phyloP scores from a whole-genome alignment of 768 basidiomycete genomes.

The Termitomyces sp. region DNA sequence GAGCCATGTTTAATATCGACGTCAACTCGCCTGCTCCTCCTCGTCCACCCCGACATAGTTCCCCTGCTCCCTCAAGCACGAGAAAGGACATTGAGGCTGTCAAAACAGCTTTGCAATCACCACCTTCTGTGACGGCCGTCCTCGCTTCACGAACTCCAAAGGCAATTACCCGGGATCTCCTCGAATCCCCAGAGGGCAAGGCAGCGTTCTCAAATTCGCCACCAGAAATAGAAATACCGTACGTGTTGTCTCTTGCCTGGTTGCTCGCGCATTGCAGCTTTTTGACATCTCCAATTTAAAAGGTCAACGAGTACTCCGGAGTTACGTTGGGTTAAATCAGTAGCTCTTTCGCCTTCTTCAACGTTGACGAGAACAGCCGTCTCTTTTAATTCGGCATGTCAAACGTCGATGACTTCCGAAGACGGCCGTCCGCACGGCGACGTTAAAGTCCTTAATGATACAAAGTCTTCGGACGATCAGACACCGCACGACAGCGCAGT shows the following conservation, averaged over 20 bases:
- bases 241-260: constrained; percentile 5
- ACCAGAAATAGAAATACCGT: constrained; percentile 9
- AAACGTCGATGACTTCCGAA: constrained; percentile 3
- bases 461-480: constrained; percentile 1
- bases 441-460: neutral
- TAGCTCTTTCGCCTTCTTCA: constrained; percentile 44
- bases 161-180: neutral
- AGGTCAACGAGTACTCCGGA: constrained; percentile 9
- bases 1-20: constrained; percentile 45
- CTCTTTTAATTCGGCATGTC: constrained; percentile 8
- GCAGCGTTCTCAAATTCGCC: neutral
- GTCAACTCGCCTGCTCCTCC: constrained; percentile 45
- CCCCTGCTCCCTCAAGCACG: constrained; percentile 39
- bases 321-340: constrained; percentile 19
- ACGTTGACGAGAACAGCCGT: constrained; percentile 15
- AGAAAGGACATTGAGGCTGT: constrained; percentile 49
- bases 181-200: constrained; percentile 5
- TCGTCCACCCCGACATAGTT: constrained; percentile 57
- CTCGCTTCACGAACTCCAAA: constrained; percentile 24
- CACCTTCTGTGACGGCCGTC: constrained; percentile 44
- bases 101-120: constrained; percentile 55
- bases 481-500: constrained; percentile 13
- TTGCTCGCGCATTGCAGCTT: neutral
- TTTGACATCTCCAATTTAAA: constrained; percentile 7
- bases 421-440: constrained; percentile 3